These are phyloP conservation scores for Coprinopsis strossmayeri DNA, from an alignment of 768 basidiomycete species.

Conservation along the genomic window DNA sequence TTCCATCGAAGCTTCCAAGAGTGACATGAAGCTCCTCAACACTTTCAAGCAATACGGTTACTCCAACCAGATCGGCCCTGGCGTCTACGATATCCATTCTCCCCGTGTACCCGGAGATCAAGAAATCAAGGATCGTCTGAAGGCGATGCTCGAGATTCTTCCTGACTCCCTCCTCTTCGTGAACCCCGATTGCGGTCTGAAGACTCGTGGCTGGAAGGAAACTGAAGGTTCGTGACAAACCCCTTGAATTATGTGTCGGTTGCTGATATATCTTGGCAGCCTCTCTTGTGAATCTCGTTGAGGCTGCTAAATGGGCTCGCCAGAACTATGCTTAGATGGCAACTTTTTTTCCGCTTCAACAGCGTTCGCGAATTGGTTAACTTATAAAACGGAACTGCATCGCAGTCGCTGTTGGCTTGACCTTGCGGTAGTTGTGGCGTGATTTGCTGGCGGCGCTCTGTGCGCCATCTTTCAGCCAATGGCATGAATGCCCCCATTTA, in stretches of 20 bases:
- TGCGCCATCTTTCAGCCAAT: conserved; percentile 12
- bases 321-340: conserved; percentile 61
- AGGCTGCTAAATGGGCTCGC: conserved; percentile 92
- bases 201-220: conserved; percentile 99
- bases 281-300: conserved; percentile 80
- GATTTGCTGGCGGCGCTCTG: conserved; percentile 16
- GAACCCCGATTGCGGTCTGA: conserved; percentile 98
- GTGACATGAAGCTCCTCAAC: conserved; percentile 93
- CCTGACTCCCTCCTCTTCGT: conserved; percentile 79
- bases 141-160: conserved; percentile 76
- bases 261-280: conserved; percentile 24
- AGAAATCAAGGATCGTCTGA: conserved; percentile 92
- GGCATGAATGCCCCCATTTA: conserved; percentile 29
- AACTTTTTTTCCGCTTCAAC: conserved; percentile 74
- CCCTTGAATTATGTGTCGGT: conserved; percentile 4
- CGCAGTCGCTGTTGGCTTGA: conserved; percentile 29
- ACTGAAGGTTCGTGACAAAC: conserved; percentile 45
- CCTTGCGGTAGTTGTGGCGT: conserved; percentile 46
- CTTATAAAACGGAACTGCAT: conserved; percentile 28
- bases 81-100: conserved; percentile 99
- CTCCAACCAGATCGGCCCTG: conserved; percentile 96
- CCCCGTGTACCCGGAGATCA: conserved; percentile 92
- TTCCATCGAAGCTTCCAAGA: conserved; percentile 98
- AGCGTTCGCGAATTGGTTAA: conserved; percentile 73
- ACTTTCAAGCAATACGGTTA: conserved; percentile 96